Evolutionary conservation across 768 basidiomycete genomes (phyloP), one percentile per base, ranked within the genome.

Genomic region (Boletus huronensis): DNA sequence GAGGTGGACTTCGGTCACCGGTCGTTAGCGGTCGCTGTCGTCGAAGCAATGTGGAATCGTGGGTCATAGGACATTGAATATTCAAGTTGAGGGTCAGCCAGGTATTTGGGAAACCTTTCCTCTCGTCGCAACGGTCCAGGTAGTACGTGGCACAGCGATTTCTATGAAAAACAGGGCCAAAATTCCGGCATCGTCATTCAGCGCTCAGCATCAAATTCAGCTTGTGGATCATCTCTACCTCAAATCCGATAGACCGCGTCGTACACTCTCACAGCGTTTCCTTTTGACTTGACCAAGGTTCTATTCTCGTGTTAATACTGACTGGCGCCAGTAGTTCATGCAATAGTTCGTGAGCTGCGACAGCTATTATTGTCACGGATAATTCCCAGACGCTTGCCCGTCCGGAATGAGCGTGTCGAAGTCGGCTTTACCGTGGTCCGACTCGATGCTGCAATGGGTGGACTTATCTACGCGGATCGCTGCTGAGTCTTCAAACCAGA

Each of bases 381-480:
- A 38, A 53, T 53, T 6, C 58, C 42, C 10, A 53, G 47, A 31
- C 47, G 43, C 36, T 49, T 58, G 36, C 31, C 32, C 32, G 14
- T 4, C 5, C 3, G 32, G 32, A 16, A 34, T 16, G 14, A 16
- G 32, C 14, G 32, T 14, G 14, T 16, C 32, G 32, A 34, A 57
- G 40, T 57, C 48, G 10, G 38, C 43, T 38, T 58, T 31, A 13
- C 11, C 11, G 11, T 13, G 55, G 7, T 43, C 55, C 7, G 55
- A 17, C 29, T 6, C 4, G 35, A 58, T 55, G 46, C 19, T 58
- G 40, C 48, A 58, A 26, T 58, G 50, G 6, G 46, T 9, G 11
- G 57, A 41, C 38, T 41, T 58, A 38, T 58, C 57, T 5, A 58
- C 49, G 23, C 55, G 55, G 11, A 58, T 58, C 3, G 45, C 32